Evolutionary conservation across 2,329 filamentous ascomycete genomes (phyloP), one percentile per base, ranked within the genome.

Genomic region (Septoria linicola): DNA sequence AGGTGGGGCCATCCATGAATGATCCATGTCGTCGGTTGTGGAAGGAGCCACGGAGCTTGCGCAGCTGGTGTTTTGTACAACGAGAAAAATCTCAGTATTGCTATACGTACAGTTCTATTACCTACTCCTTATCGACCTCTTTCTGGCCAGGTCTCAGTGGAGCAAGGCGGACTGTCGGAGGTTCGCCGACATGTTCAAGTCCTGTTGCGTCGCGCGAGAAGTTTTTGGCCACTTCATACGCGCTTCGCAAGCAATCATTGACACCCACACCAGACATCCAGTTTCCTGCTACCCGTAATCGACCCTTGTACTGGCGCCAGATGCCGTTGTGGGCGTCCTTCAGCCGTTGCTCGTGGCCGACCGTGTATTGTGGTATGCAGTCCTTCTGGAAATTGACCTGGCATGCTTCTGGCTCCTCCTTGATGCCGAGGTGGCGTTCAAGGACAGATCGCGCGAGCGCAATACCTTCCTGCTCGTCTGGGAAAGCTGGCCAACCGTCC

Each of bases 291-390:
- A 93, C 83, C 52, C 82, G 78, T 21, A 95, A 72, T 10, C 78
- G 75, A 11, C 85, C 83, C 7, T 76, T 68, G 66, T 84, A 95
- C 4, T 73, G 70, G 3, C 72, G 54, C 25, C 70, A 65, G 4
- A 89, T 74, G 45, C 84, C 74, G 2, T 70, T 62, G 61, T 84
- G 77, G 1, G 84, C 80, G 1, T 68, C 66, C 17, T 70, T 71
- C 74, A 95, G 81, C 53, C 80, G 78, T 7, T 74, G 69, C 20
- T 80, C 71, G 69, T 97, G 92, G 30, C 89, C 89, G 1, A 96
- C 84, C 0, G 78, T 80, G 68, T 95, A 95, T 72, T 99, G 93
- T 8, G 93, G 92, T 59, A 99, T 93, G 66, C 90, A 95, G 55
- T 93, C 78, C 53, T 74, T 73, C 49, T 83, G 76, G 37, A 87